Conservation (phyloP, 1,284 basidiomycete species). For the Cutaneotrichosporon daszewskae region DNA sequence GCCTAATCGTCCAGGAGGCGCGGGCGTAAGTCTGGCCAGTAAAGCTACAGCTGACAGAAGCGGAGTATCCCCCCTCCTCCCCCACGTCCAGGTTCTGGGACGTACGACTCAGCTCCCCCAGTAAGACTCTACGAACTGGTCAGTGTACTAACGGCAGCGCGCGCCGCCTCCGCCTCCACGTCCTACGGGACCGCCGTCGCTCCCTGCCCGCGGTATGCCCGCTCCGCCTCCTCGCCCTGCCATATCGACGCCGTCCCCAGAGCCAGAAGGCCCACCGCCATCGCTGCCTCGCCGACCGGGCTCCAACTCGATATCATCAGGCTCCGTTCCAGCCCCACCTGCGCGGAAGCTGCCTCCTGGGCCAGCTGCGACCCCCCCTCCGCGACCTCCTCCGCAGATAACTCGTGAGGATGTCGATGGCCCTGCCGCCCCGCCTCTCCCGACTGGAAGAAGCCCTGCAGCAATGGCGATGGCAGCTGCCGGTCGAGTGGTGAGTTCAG, state of each 20-base stretch:
- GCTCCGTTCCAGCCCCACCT: constrained; percentile 49
- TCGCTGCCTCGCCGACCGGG: constrained; percentile 24
- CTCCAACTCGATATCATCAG: constrained; percentile 47
- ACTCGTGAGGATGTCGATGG: constrained; percentile 20
- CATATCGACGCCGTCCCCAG: constrained; percentile 10
- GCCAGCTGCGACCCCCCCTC: constrained; percentile 21
- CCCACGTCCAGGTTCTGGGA: constrained; percentile 46
- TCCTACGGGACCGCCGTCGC: constrained; percentile 40
- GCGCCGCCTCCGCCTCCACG: constrained; percentile 35
- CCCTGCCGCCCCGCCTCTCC: constrained; percentile 30
- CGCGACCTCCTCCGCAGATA: constrained; percentile 15
- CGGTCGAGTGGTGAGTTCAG: constrained; percentile 1
- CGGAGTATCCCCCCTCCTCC: constrained; percentile 38
- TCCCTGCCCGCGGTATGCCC: constrained; percentile 29
- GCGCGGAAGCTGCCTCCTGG: constrained; percentile 9
- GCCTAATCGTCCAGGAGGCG: constrained; percentile 33
- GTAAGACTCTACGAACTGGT: constrained; percentile 9
- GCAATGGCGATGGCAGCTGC: constrained; percentile 19
- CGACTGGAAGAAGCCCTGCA: constrained; percentile 30
- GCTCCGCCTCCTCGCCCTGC: constrained; percentile 27
- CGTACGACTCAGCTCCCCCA: constrained; percentile 46
- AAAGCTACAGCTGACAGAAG: constrained; percentile 4
- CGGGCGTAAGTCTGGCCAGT: constrained; percentile 18
- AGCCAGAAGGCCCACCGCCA: constrained; percentile 20
- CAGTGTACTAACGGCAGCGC: constrained; percentile 12